Evolutionary conservation across 176 grass and related monocot genomes (phyloP).

Genomic region (Carex pumila): DNA sequence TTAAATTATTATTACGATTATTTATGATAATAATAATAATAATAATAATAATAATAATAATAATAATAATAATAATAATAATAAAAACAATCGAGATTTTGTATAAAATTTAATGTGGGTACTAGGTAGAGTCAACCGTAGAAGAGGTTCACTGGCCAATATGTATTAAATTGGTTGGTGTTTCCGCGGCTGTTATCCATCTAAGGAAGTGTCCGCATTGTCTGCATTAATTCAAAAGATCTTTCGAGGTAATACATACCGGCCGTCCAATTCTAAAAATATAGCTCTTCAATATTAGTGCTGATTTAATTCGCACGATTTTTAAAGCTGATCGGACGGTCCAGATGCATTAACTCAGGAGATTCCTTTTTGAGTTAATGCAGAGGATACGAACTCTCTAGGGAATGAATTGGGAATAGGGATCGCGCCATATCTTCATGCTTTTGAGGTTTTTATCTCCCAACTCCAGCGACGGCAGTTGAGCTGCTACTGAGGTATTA

Average conservation of each 20-base stretch:
- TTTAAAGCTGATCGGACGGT: too few relatives aligned
- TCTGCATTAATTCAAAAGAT: too few relatives aligned
- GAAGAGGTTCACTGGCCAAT: not conserved
- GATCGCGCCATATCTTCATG: not conserved
- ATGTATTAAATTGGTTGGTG: not conserved
- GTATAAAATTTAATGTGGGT: not conserved
- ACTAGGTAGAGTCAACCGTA: not conserved
- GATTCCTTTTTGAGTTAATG: too few relatives aligned
- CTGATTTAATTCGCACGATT: too few relatives aligned
- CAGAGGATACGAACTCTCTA: too few relatives aligned
- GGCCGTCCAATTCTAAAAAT: too few relatives aligned
- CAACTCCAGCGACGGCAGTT: not conserved
- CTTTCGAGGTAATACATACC: too few relatives aligned
- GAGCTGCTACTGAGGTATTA: not conserved
- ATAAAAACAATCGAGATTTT: not conserved
- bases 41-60: too few relatives aligned
- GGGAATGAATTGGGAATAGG: not conserved
- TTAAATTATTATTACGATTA: not conserved
- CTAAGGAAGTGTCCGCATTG: not conserved
- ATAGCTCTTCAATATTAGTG: too few relatives aligned
- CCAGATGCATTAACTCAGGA: too few relatives aligned
- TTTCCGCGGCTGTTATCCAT: not conserved
- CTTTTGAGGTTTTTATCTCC: not conserved
- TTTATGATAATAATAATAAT: not conserved
- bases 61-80: not conserved